Base-by-base conservation (phyloP, 1,139 yeast species). In the Yamadazyma sp. region DNA sequence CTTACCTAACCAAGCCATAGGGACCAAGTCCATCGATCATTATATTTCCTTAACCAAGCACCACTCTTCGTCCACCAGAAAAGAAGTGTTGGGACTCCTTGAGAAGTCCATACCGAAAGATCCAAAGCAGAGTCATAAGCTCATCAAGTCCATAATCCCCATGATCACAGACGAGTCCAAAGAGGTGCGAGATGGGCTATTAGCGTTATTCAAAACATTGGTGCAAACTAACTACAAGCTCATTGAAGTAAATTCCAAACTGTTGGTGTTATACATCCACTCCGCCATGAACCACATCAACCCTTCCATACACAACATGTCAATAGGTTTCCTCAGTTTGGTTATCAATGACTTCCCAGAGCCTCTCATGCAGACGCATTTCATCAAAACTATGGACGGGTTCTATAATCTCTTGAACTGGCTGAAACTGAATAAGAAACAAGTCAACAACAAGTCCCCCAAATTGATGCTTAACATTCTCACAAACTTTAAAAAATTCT, bases 231-330 rank as follows among this genome's bases (percentile, higher is more conserved):
- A 81, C 47, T 73, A 76, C 0, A 79, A 79, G 6, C 65, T 81
- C n/a, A 64, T 86, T 43, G 79, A 76, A 43, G 68, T 89, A 17
- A 94, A 91, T 61, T 72, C 83, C 36, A 70, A 81, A 23, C 66
- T 83, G 5, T 62, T 91, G 3, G 74, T 86, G 25, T 67, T 92
- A 24, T 91, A 86, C 56, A 73, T 91, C n/a, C 86, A 86, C 53
- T 83, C 94, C 39, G 95, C 96, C 11, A 92, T 92, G 98, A 87
- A 98, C 14, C 97, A 92, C 56, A 84, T 92, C 33, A 77, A 75
- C 28, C 83, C 91, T 0, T 81, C 79, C 7, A 79, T 89, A 29
- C 75, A 95, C 35, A 77, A 78, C 38, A 85, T 83, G 47, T 79
- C 94, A 4, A 77, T 92, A 0, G 74, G 73, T 42, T 83, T 82